Evolutionary conservation across 108 stramenopile genomes (phyloP), one percentile per base, ranked within the genome.

Genomic region (Aurantiochytrium sp.): DNA sequence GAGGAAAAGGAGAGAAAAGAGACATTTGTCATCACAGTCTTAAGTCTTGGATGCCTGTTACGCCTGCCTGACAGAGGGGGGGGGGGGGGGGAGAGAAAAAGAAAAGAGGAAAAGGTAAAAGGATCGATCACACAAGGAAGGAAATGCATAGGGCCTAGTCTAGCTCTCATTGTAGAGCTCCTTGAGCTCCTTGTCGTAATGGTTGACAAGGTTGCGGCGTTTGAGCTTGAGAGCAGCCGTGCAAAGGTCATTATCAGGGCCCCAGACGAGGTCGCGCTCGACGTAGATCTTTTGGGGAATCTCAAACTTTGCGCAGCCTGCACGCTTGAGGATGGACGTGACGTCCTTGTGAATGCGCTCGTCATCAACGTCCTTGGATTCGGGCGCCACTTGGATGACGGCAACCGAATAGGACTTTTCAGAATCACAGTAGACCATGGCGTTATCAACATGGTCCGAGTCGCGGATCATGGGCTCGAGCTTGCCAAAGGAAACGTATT

Each of bases 141-240:
- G 14, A 57, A 3, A 57, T 8, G 55, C 35, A 14, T 69, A 28
- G 42, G 42, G 64, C 42, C 42, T 35, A 1, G 35, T 35, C 35
- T 35, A 35, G 35, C 35, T 35, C 35, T 83, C 76, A 43, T 83
- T 35, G 89, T 90, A 90, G 42, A 90, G n/a, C 43, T 44, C 88
- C 28, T 90, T 12, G 45, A 90, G 25, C 47, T 44, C 76, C 42
- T 88, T 8, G 16, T 69, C 28, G 83, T 87, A 90, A 44, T 87
- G 35, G 4, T 87, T 19, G 29, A 44, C n/a, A 44, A 88, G 19
- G 28, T 76, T 87, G 18, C 25, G 35, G 45, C 89, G 72, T 45
- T 90, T 49, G 60, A 87, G 49, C 89, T 90, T 90, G 58, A 90
- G 58, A 8, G 89, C 51, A 51, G 89, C 89, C 14, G 89, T 90